Evolutionary conservation across 768 basidiomycete genomes (phyloP).

Genomic region (Lactifluus rugatus): DNA sequence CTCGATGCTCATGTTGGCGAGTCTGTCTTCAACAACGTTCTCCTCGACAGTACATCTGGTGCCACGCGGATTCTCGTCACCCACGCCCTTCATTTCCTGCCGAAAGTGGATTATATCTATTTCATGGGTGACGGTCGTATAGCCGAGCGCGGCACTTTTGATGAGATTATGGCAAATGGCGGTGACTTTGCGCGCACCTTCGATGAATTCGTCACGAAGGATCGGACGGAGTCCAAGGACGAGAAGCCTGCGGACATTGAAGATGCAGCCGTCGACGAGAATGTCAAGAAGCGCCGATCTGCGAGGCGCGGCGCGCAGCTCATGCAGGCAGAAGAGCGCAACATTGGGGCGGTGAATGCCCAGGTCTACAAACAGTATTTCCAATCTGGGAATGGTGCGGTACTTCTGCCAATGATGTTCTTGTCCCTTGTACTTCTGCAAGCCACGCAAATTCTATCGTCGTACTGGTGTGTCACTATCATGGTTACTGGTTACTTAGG

Average conservation of each 20-base stretch:
- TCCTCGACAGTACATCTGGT: slow-evolving; percentile 47
- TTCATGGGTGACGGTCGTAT: slow-evolving; percentile 69
- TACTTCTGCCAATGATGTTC: slow-evolving; percentile 58
- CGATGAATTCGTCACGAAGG: slow-evolving; percentile 55
- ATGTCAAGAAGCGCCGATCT: slow-evolving; percentile 29
- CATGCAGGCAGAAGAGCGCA: slow-evolving; percentile 82
- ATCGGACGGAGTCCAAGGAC: slow-evolving; percentile 38
- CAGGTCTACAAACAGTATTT: slow-evolving; percentile 54
- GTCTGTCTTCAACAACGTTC: slow-evolving; percentile 75
- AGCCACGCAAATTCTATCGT: slow-evolving; percentile 57
- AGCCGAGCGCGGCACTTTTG: slow-evolving; percentile 71
- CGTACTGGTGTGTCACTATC: slow-evolving; percentile 51
- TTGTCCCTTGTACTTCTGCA: slow-evolving; percentile 57
- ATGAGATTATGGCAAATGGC: slow-evolving; percentile 51
- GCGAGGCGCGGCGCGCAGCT: slow-evolving; percentile 39
- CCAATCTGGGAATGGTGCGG: slow-evolving; percentile 53
- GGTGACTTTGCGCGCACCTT: slow-evolving; percentile 45
- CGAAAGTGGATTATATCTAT: slow-evolving; percentile 79
- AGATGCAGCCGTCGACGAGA: slow-evolving; percentile 27
- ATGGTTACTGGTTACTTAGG: slow-evolving; percentile 1
- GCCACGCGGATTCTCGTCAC: slow-evolving; percentile 89
- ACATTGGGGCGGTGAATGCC: slow-evolving; percentile 57
- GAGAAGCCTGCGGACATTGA: slow-evolving; percentile 34
- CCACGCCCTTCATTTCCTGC: slow-evolving; percentile 84
- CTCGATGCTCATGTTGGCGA: slow-evolving; percentile 91